Evolutionary conservation across 78 protist genomes (phyloP).

Genomic region (Paratrimastix pyriformis): DNA sequence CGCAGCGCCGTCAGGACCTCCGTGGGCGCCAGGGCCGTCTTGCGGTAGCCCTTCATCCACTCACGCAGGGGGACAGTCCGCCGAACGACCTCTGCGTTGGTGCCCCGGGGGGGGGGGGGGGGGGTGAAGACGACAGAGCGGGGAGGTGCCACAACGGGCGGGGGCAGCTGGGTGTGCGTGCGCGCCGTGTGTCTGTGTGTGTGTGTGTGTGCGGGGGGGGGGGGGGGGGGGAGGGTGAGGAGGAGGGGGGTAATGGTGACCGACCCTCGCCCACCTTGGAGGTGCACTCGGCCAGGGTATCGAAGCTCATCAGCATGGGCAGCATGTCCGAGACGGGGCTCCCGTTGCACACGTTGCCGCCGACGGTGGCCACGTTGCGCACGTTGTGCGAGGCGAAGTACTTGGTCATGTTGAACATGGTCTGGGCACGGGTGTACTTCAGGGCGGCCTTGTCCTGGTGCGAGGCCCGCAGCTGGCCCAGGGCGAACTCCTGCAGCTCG

Average conservation of each 20-base stretch:
- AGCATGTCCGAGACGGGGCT: slow-evolving; percentile 27
- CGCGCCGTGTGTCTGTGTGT: too few relatives aligned
- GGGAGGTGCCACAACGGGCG: background rate
- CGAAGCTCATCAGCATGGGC: background rate
- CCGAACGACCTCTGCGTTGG: background rate
- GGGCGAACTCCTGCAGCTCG: background rate
- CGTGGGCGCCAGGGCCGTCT: background rate
- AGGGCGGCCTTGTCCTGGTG: too few relatives aligned
- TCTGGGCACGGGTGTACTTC: too few relatives aligned
- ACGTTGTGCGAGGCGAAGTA: slow-evolving; percentile 7
- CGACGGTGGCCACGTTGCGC: slow-evolving; percentile 24
- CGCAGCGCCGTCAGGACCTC: background rate
- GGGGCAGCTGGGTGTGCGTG: background rate
- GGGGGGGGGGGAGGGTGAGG: too few relatives aligned
- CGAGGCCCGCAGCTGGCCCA: slow-evolving; percentile 6
- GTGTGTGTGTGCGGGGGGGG: too few relatives aligned
- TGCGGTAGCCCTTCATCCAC: background rate
- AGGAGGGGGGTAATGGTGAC: too few relatives aligned
- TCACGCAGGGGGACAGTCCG: slow-evolving; percentile 7
- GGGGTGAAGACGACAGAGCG: background rate
- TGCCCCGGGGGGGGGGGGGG: too few relatives aligned
- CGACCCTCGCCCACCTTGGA: too few relatives aligned
- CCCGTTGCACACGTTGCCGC: slow-evolving; percentile 21
- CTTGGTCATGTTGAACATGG: too few relatives aligned
- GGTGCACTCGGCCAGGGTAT: background rate